phyloP scores from a whole-genome alignment of 768 basidiomycete genomes.

The Arthromyces matolae region DNA sequence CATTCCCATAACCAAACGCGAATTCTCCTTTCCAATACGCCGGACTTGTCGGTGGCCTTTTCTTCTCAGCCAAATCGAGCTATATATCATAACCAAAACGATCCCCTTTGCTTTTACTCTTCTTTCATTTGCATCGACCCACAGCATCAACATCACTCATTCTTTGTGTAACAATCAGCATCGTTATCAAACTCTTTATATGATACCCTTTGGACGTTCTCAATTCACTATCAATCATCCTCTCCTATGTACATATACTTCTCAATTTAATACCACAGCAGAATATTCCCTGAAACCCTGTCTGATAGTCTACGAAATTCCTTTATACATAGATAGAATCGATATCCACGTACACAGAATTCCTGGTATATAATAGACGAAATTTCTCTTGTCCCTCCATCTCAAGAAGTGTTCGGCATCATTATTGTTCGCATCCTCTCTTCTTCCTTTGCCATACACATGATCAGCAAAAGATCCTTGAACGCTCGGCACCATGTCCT shows the following conservation, averaged over 20 bases:
- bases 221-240: conserved; percentile 12
- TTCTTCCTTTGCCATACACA: no score
- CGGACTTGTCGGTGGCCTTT: conserved; percentile 9
- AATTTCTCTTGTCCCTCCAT: no score
- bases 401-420: no score
- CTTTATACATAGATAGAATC: no score
- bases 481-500: no score
- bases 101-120: conserved; percentile 7
- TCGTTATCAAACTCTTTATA: conserved; percentile 14
- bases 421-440: no score
- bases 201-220: conserved; percentile 10
- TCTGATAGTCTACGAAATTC: no score
- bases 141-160: conserved; percentile 19
- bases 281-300: conserved; percentile 7
- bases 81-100: conserved; percentile 1
- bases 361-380: no score
- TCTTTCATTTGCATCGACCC: conserved; percentile 11
- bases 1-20: background rate
- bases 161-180: conserved; percentile 14
- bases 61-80: conserved; percentile 1
- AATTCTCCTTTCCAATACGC: conserved; percentile 6
- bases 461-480: no score
- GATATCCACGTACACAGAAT: no score
- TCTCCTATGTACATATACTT: conserved; percentile 13
- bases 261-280: conserved; percentile 5